Evolutionary conservation across 257 asterid genomes (phyloP).

Genomic region (Leonotis leonurus): DNA sequence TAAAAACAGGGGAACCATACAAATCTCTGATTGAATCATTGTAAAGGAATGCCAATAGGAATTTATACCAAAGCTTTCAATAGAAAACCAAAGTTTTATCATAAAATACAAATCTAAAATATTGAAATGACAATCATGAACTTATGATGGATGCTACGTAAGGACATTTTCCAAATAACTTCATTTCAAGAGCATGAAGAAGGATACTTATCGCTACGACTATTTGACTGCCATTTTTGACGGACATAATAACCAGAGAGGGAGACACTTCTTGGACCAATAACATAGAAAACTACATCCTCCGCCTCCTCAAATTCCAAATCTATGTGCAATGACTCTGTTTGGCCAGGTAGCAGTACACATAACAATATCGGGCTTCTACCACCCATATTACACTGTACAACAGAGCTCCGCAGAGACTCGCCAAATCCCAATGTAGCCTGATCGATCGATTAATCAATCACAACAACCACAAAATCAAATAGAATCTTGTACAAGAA

Average conservation of each 20-base stretch:
- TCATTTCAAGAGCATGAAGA: neutral
- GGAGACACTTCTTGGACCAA: constrained; percentile 70
- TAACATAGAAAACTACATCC: constrained; percentile 78
- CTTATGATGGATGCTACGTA: neutral
- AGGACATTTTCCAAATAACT: neutral
- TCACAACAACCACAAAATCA: neutral
- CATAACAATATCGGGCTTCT: constrained; percentile 64
- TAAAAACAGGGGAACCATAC: constrained; percentile 53
- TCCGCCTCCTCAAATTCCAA: constrained; percentile 85
- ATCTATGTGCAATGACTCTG: constrained; percentile 64
- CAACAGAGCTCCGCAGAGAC: constrained; percentile 33
- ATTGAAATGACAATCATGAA: neutral
- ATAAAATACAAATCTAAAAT: neutral
- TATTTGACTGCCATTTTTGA: constrained; percentile 16
- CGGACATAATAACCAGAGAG: constrained; percentile 67
- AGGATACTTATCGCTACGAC: constrained; percentile 71
- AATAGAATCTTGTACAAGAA: neutral
- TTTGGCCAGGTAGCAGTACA: constrained; percentile 47
- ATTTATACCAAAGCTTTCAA: neutral
- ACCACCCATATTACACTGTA: constrained; percentile 81
- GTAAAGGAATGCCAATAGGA: constrained; percentile 37
- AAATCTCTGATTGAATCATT: constrained; percentile 49
- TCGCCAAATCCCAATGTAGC: constrained; percentile 74
- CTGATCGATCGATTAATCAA: constrained; percentile 26
- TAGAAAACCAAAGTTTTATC: neutral